Base-by-base conservation (phyloP, 2,329 filamentous ascomycete genomes). In the Knoxdaviesia proteae region DNA sequence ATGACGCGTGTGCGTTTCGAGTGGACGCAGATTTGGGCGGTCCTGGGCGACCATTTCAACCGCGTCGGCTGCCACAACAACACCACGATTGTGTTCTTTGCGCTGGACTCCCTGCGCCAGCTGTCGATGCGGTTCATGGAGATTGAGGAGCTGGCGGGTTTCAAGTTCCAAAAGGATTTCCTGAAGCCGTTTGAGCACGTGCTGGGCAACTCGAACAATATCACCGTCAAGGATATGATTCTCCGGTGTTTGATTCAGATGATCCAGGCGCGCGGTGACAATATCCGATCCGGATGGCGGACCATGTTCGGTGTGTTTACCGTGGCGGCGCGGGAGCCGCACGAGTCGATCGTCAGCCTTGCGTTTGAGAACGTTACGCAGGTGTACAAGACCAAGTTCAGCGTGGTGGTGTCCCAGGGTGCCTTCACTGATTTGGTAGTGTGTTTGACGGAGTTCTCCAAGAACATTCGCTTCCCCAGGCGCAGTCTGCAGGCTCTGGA, bases 81-180 rank as follows among this genome's bases (percentile, higher is more conserved):
- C 61, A 94, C 90, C 8, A 81, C 84, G 6, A 90, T 98, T 42
- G 92, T 98, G 7, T 96, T 92, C 62, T 98, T 98, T 54, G 90
- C 90, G 4, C 69, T 99, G 32, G 92, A 99, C 61, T 94, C 88
- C 3, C 62, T 99, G 38, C 76, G 92, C 36, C 90, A 99, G 58
- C 64, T 99, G 36, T 94, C 88, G 1, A 96, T 98, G 87, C 80
- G 87, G 11, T 99, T 98, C 56, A 83, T 98, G 81, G 90, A 98
- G 59, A 86, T 96, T 47, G 90, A 94, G 56, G 90, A 99, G 58
- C 62, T 99, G 50, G 84, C 90, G 1, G 90, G 92, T 53, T 99
- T 99, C 72, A 96, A 96, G 59, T 99, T 99, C 55, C 90, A 99
- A 53, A 99, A 99, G 58, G 88, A 99, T 56, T 98, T 99, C 58